Percentiles rank a stretch among this genome's conserved stretches.
Evolutionary conservation across 148 eudicot genomes (phyloP).

Genomic region (Silene latifolia): DNA sequence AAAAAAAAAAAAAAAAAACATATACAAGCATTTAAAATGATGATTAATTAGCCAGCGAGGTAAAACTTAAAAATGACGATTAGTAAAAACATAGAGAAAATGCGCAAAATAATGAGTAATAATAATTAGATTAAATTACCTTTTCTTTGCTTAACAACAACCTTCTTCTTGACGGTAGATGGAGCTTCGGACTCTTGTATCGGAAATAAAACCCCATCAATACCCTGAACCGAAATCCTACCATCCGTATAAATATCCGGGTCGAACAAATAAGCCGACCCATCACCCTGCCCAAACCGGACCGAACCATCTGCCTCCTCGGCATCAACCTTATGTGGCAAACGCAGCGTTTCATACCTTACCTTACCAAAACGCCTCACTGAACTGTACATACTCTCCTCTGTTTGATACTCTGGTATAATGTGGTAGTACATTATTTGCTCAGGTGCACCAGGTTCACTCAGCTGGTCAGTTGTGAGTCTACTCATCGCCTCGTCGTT

Average conservation of each 20-base stretch:
- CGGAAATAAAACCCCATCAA: conserved; percentile 80
- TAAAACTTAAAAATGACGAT: neutral
- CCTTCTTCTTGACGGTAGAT: conserved; percentile 34
- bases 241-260: conserved; percentile 96
- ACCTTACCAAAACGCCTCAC: conserved; percentile 88
- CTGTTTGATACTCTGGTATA: conserved; percentile 90
- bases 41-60: no score
- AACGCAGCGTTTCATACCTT: conserved; percentile 63
- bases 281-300: conserved; percentile 68
- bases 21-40: no score
- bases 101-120: neutral
- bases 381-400: conserved; percentile 91
- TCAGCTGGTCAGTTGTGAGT: conserved; percentile 61
- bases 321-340: conserved; percentile 73
- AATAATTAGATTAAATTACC: conserved; percentile 37
- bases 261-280: conserved; percentile 74
- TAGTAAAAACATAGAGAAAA: neutral
- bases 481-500: conserved; percentile 90
- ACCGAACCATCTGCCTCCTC: conserved; percentile 98
- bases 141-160: conserved; percentile 66
- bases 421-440: conserved; percentile 82
- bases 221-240: conserved; percentile 90
- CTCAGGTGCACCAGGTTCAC: conserved; percentile 89
- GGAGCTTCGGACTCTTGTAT: conserved; percentile 24
- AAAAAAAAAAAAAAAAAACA: no score